Conservation (phyloP, 352 stramenopile species). For the Peronospora farinosa region DNA sequence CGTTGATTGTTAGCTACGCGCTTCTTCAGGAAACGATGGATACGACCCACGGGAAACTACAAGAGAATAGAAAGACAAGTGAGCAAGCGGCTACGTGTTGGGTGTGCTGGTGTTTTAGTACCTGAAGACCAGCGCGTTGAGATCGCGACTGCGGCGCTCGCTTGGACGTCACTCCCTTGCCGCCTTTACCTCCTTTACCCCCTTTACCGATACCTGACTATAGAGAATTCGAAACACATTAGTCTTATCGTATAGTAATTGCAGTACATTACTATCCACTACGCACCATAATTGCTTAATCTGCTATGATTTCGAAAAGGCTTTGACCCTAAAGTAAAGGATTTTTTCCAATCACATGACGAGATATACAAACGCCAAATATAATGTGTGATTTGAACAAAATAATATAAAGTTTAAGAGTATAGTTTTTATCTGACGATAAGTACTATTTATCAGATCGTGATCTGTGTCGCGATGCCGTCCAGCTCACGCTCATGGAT, state of each 20-base stretch:
- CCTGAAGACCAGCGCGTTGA: constrained; percentile 95
- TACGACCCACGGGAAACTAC: constrained; percentile 98
- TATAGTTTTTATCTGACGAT: no score
- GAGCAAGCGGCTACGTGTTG: constrained; percentile 1
- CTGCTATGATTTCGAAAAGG: constrained; percentile 16
- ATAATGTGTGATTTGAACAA: neutral
- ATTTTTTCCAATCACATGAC: constrained; percentile 1
- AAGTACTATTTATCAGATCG: neutral
- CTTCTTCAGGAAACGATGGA: constrained; percentile 99
- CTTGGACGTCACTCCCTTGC: constrained; percentile 98
- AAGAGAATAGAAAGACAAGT: neutral
- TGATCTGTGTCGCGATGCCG: constrained; percentile 14
- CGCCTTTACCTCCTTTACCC: constrained; percentile 97
- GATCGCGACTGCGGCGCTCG: constrained; percentile 98
- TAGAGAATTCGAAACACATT: constrained; percentile 3
- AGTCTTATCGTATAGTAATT: constrained; percentile 7
- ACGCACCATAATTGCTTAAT: constrained; percentile 15
- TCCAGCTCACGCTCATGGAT: constrained; percentile 61
- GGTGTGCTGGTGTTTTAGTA: constrained; percentile 19
- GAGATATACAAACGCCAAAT: neutral
- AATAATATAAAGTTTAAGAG: no score
- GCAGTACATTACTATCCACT: neutral
- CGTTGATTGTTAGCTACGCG: constrained; percentile 97
- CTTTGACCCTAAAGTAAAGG: neutral
- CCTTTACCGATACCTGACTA: constrained; percentile 89